phyloP scores from a whole-genome alignment of 2,329 filamentous ascomycete genomes.

The Aspergillus persii region DNA sequence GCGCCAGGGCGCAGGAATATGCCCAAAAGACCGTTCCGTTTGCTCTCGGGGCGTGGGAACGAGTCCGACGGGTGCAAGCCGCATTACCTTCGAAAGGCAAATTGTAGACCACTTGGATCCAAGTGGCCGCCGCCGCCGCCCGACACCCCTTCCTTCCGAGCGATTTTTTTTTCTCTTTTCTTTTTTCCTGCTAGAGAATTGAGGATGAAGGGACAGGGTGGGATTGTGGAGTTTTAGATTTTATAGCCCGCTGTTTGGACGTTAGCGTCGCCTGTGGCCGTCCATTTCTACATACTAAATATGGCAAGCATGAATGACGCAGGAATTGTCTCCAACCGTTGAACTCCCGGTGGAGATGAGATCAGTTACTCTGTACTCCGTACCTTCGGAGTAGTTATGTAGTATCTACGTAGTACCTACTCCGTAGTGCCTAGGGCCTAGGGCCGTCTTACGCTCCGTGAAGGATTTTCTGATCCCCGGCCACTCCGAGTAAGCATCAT shows the following conservation, averaged over 20 bases:
- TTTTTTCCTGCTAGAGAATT: neutral
- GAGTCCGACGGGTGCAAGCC: slow-evolving; percentile 57
- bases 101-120: slow-evolving; percentile 32
- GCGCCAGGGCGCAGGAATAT: slow-evolving; percentile 73
- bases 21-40: slow-evolving; percentile 67
- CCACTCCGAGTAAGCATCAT: neutral
- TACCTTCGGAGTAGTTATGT: neutral
- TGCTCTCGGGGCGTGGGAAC: slow-evolving; percentile 74
- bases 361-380: neutral
- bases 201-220: neutral
- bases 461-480: no score
- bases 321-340: neutral
- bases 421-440: neutral
- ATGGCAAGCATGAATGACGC: neutral
- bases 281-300: neutral
- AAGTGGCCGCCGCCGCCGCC: no score
- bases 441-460: no score
- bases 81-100: slow-evolving; percentile 39
- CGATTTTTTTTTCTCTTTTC: neutral
- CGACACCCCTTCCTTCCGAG: neutral
- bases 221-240: neutral
- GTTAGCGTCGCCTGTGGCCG: neutral
- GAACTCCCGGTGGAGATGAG: neutral
- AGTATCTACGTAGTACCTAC: neutral
- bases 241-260: neutral